Evolutionary conservation across 352 stramenopile species (phyloP), one percentile per base, ranked within the genome.

Genomic region (Pythium folliculosum): DNA sequence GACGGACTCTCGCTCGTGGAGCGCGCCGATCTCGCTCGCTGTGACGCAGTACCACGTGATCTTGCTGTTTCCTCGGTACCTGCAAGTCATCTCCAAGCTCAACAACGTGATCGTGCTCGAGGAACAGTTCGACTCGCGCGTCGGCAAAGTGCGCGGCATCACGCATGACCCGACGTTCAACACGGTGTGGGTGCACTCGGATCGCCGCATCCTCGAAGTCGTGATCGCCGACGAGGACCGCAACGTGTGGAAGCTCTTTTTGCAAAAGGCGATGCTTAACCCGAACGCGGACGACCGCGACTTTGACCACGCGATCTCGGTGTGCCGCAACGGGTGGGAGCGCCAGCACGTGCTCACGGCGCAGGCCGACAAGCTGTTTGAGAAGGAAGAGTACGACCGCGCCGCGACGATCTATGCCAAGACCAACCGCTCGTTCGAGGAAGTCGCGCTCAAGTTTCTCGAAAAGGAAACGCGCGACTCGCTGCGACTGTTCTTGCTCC

Each of bases 41-140:
- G 82, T 97, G 21, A 97, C 91, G 10, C 88, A 96, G 70, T 98
- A 97, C 68, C 94, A 98, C 77, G 90, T 97, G 19, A 83, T 98
- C 63, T 66, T 97, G 49, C 66, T 98, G 9, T 98, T 92, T 59
- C 84, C 77, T 23, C 78, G 83, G 14, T 85, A 76, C 49, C 70
- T 97, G 22, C 82, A 96, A 35, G 87, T 96, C 16, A 80, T 96
- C 38, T 96, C 86, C 47, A 94, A 95, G 70, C 77, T 97, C 51
- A 95, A 88, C 71, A 82, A 89, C 54, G 78, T 92, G 23, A 77
- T 97, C 52, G 85, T 97, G 45, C 77, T 97, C 40, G 90, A 97
- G 49, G 86, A 96, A 40, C 65, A 77, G 6, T 88, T 95, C 17
- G 90, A 96, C 55, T 81, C 82, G 16, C 85, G 86, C 19, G 86